Conservation (phyloP, 176 grass and related monocot genomes). For the Tillandsia fasciculata region DNA sequence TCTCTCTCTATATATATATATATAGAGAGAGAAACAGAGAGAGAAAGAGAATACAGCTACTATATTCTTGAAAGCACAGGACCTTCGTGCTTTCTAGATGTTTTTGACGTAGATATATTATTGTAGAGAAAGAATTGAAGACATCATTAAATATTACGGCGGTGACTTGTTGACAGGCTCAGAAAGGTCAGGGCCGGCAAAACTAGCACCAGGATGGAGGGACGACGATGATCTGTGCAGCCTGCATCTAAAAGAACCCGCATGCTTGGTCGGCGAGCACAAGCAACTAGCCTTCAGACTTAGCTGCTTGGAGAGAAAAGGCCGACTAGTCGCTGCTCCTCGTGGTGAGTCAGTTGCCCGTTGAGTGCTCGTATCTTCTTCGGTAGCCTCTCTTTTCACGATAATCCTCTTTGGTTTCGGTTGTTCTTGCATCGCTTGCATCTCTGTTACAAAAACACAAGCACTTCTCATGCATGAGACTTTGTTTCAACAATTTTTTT, state of each 20-base stretch:
- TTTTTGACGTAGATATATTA: no score
- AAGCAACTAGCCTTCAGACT: slow-evolving; percentile 3
- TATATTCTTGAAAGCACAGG: no score
- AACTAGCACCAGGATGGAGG: background rate
- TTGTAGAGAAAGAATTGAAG: no score
- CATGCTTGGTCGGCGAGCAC: slow-evolving; percentile 15
- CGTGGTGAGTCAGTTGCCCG: background rate
- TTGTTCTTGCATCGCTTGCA: background rate
- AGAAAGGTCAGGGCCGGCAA: background rate
- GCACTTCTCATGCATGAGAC: no score
- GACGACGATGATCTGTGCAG: slow-evolving; percentile 1
- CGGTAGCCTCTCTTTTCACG: background rate
- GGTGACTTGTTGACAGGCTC: background rate
- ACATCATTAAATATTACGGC: no score
- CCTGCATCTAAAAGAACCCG: slow-evolving; percentile 14
- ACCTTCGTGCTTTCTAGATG: no score
- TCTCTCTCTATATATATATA: no score
- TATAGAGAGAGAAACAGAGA: no score
- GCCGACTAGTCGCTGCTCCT: background rate
- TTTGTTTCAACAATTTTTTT: no score
- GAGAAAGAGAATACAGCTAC: no score
- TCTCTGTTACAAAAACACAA: background rate
- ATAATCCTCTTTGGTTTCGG: background rate
- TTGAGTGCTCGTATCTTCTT: background rate
- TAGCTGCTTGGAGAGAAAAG: background rate